Conservation (phyloP, 352 stramenopile genomes). For the Phytophthora pinifolia region DNA sequence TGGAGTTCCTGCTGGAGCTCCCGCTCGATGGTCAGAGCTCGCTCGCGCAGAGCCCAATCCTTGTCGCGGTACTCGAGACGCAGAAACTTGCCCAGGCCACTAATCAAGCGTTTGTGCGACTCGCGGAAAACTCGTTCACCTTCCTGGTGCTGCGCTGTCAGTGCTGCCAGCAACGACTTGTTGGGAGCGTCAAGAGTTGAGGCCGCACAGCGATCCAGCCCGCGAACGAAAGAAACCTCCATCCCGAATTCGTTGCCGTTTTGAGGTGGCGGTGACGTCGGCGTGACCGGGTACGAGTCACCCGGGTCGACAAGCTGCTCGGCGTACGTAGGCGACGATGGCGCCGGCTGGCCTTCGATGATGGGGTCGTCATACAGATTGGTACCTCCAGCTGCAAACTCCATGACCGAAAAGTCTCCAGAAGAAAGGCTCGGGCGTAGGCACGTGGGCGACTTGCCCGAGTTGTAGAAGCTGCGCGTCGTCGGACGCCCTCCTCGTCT, state of each 20-base stretch:
- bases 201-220: conserved; percentile 22
- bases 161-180: conserved; percentile 35
- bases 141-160: conserved; percentile 44
- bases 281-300: conserved; percentile 12
- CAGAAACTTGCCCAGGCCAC: conserved; percentile 58
- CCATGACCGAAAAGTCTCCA: conserved; percentile 26
- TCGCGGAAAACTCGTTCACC: conserved; percentile 42
- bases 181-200: conserved; percentile 38
- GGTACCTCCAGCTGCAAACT: conserved; percentile 25
- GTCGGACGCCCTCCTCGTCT: conserved; percentile 26
- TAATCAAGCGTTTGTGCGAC: conserved; percentile 48
- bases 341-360: conserved; percentile 34
- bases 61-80: conserved; percentile 51
- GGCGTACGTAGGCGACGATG: conserved; percentile 31
- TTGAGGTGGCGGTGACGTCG: conserved; percentile 18
- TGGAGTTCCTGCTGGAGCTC: conserved; percentile 64
- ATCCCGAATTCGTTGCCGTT: conserved; percentile 11
- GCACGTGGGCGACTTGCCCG: conserved; percentile 26
- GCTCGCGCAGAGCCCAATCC: conserved; percentile 48
- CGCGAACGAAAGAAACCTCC: conserved; percentile 12
- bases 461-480: conserved; percentile 41
- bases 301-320: conserved; percentile 21
- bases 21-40: conserved; percentile 57
- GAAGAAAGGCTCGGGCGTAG: conserved; percentile 31
- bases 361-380: conserved; percentile 42